Evolutionary conservation across 192 early-diverging fungal genomes (phyloP).

Genomic region (Coemansia reversa): DNA sequence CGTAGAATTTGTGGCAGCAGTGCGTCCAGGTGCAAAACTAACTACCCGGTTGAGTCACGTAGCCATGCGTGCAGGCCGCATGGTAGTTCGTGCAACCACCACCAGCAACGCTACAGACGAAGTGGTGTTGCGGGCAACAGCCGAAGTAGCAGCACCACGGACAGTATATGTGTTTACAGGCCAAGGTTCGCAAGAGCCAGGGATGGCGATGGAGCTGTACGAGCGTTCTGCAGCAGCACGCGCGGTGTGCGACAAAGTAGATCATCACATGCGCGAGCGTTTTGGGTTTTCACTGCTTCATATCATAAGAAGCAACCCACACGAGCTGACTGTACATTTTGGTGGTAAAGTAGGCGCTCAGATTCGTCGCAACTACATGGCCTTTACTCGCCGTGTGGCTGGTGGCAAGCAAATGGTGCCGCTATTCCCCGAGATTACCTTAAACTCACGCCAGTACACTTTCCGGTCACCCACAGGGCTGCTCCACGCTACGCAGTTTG

Average conservation of each 20-base stretch:
- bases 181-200: constrained; percentile 92
- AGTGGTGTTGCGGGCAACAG: constrained; percentile 72
- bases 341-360: constrained; percentile 77
- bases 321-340: constrained; percentile 84
- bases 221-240: constrained; percentile 74
- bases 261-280: constrained; percentile 75
- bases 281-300: constrained; percentile 92
- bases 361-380: constrained; percentile 81
- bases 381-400: constrained; percentile 15
- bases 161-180: constrained; percentile 94
- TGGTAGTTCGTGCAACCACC: constrained; percentile 81
- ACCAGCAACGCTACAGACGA: constrained; percentile 63
- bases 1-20: constrained; percentile 76
- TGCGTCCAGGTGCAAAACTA: constrained; percentile 76
- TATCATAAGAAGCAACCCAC: constrained; percentile 87
- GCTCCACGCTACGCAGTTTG: constrained; percentile 93
- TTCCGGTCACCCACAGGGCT: constrained; percentile 83
- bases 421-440: constrained; percentile 83
- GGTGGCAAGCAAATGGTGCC: constrained; percentile 34
- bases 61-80: constrained; percentile 88
- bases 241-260: constrained; percentile 85
- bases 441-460: constrained; percentile 70
- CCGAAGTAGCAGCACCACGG: constrained; percentile 82
- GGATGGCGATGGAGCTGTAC: constrained; percentile 95
- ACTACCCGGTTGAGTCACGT: constrained; percentile 80